Evolutionary conservation across 2,329 filamentous ascomycete genomes (phyloP).

Genomic region (Colletotrichum trifolii): DNA sequence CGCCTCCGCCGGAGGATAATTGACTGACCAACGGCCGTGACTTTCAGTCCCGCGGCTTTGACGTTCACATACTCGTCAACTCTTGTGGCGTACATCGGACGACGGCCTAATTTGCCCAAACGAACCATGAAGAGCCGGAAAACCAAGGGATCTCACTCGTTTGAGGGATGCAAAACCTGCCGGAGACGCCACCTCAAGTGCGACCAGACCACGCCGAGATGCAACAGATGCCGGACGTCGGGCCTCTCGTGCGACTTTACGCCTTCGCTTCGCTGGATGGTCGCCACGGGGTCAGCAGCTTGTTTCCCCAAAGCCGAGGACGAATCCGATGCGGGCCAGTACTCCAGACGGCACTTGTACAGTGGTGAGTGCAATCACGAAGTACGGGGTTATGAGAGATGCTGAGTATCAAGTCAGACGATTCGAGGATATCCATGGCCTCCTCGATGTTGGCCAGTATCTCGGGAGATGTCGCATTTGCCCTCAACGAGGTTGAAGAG

Average conservation of each 20-base stretch:
- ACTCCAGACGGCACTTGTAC: slow-evolving; percentile 8
- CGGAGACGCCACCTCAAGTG: slow-evolving; percentile 11
- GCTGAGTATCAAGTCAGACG: background rate
- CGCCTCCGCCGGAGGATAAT: too few relatives aligned
- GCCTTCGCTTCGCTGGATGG: slow-evolving; percentile 11
- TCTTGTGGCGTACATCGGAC: background rate
- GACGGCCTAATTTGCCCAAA: background rate
- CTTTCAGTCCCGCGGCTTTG: too few relatives aligned
- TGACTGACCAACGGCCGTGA: too few relatives aligned
- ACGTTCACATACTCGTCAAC: background rate
- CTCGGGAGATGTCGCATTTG: background rate
- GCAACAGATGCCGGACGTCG: slow-evolving; percentile 6
- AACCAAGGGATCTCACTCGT: slow-evolving; percentile 1
- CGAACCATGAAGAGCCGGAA: slow-evolving; percentile 1
- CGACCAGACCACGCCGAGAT: slow-evolving; percentile 1
- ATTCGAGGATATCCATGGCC: slow-evolving; percentile 7
- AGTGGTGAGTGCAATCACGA: background rate
- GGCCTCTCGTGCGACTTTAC: slow-evolving; percentile 12
- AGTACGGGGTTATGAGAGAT: too few relatives aligned
- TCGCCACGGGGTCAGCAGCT: background rate
- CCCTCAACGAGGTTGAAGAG: slow-evolving; percentile 4
- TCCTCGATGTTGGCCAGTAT: background rate
- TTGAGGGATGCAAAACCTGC: slow-evolving; percentile 14
- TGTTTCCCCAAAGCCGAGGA: background rate
- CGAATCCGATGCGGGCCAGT: background rate